Base-by-base conservation (phyloP, 2,329 filamentous ascomycete species). In the Hypoxylon sp. region DNA sequence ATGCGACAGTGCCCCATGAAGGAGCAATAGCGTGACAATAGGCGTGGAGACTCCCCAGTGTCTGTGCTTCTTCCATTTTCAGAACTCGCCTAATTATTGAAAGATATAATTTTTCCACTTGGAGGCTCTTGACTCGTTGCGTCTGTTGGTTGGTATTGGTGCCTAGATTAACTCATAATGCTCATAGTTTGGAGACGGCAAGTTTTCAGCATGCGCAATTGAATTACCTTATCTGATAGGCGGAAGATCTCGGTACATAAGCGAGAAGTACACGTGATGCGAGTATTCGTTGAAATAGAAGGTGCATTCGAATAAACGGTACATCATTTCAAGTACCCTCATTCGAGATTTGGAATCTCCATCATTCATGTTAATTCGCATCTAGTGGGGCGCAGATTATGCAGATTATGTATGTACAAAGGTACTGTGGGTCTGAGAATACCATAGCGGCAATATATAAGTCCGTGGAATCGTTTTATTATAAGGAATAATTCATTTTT, bases 1-100 rank as follows among this genome's bases (percentile, higher is more conserved):
- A 67, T 65, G 65, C 41, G 53, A 64, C 58, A 46, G 64, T 64
- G 56, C 60, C 63, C 65, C 65, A 67, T 67, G 65, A 57, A 64
- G 55, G 48, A 66, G 43, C 55, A 66, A 65, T 68, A 66, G 63
- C 53, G 66, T 59, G 59, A 57, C 48, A 61, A 43, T 25, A 50
- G 37, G 52, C 66, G 55, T 66, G 66, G 66, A 66, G 66, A 58
- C 66, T 63, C 66, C 66, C 41, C 39, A 41, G 27, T n/a, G 61
- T 41, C 67, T 60, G 64, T 63, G 59, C 41, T 41, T 46, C 19
- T 63, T 60, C 59, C 58, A 57, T 30, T 54, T 63, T 54, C n/a
- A 30, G 62, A 62, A 63, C 25, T 54, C 37, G n/a, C n/a, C 39
- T 37, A 16, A 19, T 59, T 58, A 54, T 53, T 41, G 46, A 41